phyloP scores from a whole-genome alignment of 2,329 filamentous ascomycete genomes.

The Plectosphaerella cucumerina region DNA sequence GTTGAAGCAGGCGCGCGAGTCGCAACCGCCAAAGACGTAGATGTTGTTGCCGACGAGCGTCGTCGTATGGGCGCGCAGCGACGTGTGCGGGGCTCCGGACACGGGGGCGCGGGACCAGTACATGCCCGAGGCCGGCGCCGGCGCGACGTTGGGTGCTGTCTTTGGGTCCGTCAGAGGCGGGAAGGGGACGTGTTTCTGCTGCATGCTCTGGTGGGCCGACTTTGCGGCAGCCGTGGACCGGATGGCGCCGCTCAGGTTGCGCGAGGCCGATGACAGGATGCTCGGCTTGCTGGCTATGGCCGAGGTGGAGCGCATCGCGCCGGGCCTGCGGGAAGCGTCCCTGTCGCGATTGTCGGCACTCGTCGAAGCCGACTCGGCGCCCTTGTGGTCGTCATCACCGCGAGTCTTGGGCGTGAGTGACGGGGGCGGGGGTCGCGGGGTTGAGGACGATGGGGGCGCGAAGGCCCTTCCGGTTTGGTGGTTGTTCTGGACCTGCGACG shows the following conservation, averaged over 20 bases:
- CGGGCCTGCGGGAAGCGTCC: conserved; percentile 31
- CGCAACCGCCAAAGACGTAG: conserved; percentile 66
- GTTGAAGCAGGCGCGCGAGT: conserved; percentile 64
- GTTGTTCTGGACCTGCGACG: conserved; percentile 24
- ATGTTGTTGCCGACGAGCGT: conserved; percentile 64
- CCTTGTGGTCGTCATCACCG: conserved; percentile 15
- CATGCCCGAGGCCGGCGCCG: conserved; percentile 65
- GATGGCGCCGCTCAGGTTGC: conserved; percentile 2
- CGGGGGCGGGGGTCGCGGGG: conserved; percentile 11
- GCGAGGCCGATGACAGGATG: conserved; percentile 6
- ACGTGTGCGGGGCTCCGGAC: conserved; percentile 58
- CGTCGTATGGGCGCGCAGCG: conserved; percentile 62
- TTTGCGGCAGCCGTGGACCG: conserved; percentile 5
- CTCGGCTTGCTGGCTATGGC: conserved; percentile 35
- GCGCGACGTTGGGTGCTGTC: conserved; percentile 54
- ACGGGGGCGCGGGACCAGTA: conserved; percentile 65
- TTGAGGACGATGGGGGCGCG: conserved; percentile 14
- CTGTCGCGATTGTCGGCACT: conserved; percentile 17
- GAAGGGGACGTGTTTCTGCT: conserved; percentile 39
- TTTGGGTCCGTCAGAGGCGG: conserved; percentile 54
- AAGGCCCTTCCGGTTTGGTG: conserved; percentile 16
- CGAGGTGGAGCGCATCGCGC: conserved; percentile 49
- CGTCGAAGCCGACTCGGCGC: conserved; percentile 16
- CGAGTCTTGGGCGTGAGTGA: conserved; percentile 10
- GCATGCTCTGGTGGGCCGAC: conserved; percentile 1